Evolutionary conservation across 768 basidiomycete genomes (phyloP).

Genomic region (Leccinum subtestaceum): DNA sequence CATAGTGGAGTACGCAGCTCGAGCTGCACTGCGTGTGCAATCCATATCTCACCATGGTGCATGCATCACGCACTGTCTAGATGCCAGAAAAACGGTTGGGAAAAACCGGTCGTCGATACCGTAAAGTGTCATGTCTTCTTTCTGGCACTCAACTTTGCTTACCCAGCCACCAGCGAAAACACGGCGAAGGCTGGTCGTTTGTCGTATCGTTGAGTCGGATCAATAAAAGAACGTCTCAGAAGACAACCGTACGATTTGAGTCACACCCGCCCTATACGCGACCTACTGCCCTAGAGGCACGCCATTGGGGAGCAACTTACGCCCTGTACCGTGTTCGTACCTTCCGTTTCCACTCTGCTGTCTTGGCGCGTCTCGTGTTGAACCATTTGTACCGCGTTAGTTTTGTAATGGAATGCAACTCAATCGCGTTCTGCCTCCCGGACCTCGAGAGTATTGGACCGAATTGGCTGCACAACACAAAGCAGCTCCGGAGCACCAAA

Average conservation of each 20-base stretch:
- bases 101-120: slow-evolving; percentile 75
- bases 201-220: slow-evolving; percentile 61
- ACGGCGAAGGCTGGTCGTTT: slow-evolving; percentile 57
- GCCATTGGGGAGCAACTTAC: slow-evolving; percentile 88
- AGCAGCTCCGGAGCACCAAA: slow-evolving; percentile 59
- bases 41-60: neutral
- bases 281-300: slow-evolving; percentile 74
- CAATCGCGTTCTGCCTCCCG: slow-evolving; percentile 74
- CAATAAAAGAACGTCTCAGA: slow-evolving; percentile 69
- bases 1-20: neutral
- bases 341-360: neutral
- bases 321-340: slow-evolving; percentile 80
- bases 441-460: slow-evolving; percentile 87
- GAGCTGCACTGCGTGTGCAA: neutral
- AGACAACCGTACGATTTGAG: slow-evolving; percentile 66
- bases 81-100: slow-evolving; percentile 90
- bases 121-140: slow-evolving; percentile 36
- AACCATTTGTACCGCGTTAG: slow-evolving; percentile 38
- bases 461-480: slow-evolving; percentile 71
- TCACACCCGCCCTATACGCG: slow-evolving; percentile 70
- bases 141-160: slow-evolving; percentile 2
- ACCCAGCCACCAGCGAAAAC: slow-evolving; percentile 40
- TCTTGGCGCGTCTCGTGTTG: neutral
- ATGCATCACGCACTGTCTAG: slow-evolving; percentile 32
- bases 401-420: slow-evolving; percentile 75